Evolutionary conservation across 2,329 filamentous ascomycete species (phyloP), one percentile per base, ranked within the genome.

Genomic region (Aspergillus sergii): DNA sequence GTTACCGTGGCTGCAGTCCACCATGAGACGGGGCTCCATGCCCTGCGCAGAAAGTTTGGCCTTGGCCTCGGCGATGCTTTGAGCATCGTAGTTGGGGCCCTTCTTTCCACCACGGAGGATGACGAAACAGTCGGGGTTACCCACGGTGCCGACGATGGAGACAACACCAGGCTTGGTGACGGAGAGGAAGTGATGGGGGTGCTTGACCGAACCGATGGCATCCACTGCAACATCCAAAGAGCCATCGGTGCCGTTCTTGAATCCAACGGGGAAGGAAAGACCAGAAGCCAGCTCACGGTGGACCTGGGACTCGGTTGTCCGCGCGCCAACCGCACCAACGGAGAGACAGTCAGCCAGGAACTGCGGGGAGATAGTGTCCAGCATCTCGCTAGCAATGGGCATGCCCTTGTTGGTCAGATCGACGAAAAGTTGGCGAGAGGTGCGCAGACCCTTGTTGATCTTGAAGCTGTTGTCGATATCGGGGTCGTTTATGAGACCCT

Each of bases 161-260:
- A 94, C 94, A 32, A 97, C 89, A 69, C 95, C 95, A 28, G 94
- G 94, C 84, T 98, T 98, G 26, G 95, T 98, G 69, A 98, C 94
- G 7, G 93, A 96, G 71, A 99, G 86, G 86, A 99, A 98, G 84
- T 97, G 93, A 76, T 99, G 95, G 19, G 93, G 92, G 76, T 96
- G 92, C 77, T 87, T 89, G 57, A 96, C 94, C 19, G 95, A 92
- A 66, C 94, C 93, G 77, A 98, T 97, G 57, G 95, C 95, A 76
- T 99, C 95, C 71, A 98, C 92, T 14, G 95, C 94, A 4, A 98
- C 94, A 61, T 89, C 87, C 55, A 98, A 83, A 10, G 90, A 91
- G 58, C 95, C 95, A 77, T 99, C 95, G 36, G 95, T 99, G 68
- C 95, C 95, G 80, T 99, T 99, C 87, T 99, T 99, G 91, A 99